Evolutionary conservation across 1,284 basidiomycete species (phyloP).

Genomic region (Sanghuangporus weigelae): DNA sequence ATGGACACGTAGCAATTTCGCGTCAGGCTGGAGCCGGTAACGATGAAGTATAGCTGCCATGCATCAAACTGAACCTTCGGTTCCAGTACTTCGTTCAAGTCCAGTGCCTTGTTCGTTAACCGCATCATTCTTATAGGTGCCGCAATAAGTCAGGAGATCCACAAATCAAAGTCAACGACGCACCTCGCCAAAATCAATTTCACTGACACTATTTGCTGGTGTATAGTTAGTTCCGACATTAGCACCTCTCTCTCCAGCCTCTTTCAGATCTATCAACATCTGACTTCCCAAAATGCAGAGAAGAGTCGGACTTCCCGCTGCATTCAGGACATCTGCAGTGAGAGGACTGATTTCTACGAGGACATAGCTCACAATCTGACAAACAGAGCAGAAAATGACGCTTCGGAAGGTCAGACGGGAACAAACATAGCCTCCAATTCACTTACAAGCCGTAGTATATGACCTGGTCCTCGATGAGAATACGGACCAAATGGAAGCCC

Average conservation of each 20-base stretch:
- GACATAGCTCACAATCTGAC: background rate
- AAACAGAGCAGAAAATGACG: background rate
- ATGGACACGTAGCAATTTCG: too few species aligned
- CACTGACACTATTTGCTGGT: background rate
- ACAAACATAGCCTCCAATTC: background rate
- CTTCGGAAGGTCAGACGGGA: background rate
- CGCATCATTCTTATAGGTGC: too few species aligned
- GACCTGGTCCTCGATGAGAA: constrained; percentile 5
- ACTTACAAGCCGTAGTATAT: constrained; percentile 4
- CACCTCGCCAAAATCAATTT: background rate
- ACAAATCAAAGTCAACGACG: too few species aligned
- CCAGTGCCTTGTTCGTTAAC: too few species aligned
- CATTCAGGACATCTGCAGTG: background rate
- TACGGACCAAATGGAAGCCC: background rate
- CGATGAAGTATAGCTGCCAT: too few species aligned
- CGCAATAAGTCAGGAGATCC: too few species aligned
- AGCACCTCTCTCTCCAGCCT: constrained; percentile 2
- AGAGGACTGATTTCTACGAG: background rate
- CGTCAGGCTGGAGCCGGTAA: too few species aligned
- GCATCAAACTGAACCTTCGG: too few species aligned
- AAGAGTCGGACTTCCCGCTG: background rate
- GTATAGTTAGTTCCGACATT: constrained; percentile 3
- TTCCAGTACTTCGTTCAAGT: too few species aligned
- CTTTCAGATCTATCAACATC: constrained; percentile 4
- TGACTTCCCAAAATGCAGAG: constrained; percentile 7